Evolutionary conservation across 768 basidiomycete genomes (phyloP).

Genomic region (Lentinus tigrinus): DNA sequence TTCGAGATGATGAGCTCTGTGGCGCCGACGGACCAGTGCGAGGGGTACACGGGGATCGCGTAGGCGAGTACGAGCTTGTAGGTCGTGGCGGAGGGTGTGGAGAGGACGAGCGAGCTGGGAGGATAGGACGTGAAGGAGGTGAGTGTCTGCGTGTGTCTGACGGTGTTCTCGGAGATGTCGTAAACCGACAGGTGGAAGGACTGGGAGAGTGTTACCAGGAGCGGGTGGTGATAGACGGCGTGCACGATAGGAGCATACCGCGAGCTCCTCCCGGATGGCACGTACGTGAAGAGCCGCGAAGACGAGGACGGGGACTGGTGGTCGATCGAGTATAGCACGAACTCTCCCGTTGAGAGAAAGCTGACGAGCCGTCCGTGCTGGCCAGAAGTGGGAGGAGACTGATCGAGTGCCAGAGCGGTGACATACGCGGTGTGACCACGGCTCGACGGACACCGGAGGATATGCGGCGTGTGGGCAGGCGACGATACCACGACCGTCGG

Average conservation of each 20-base stretch:
- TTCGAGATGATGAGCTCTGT: constrained; percentile 71
- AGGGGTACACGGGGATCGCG: constrained; percentile 74
- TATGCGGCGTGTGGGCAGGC: constrained; percentile 34
- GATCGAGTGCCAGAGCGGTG: constrained; percentile 71
- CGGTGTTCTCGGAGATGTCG: constrained; percentile 54
- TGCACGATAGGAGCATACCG: constrained; percentile 52
- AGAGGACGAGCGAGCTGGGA: constrained; percentile 78
- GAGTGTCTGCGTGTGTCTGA: constrained; percentile 63
- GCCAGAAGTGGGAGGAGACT: constrained; percentile 53
- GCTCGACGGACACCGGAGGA: constrained; percentile 44
- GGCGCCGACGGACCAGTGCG: constrained; percentile 76
- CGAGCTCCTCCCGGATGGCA: constrained; percentile 38
- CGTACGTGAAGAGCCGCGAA: constrained; percentile 44
- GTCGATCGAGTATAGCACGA: constrained; percentile 56
- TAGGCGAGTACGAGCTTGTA: constrained; percentile 79
- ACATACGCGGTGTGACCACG: constrained; percentile 39
- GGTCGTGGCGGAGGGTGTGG: constrained; percentile 50
- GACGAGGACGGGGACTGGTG: constrained; percentile 42
- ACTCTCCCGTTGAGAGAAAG: constrained; percentile 71
- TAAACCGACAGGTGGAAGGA: constrained; percentile 72
- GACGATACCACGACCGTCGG: constrained; percentile 41
- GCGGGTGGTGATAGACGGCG: constrained; percentile 75
- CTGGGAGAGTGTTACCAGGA: constrained; percentile 70
- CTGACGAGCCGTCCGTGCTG: constrained; percentile 46
- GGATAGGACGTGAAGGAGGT: constrained; percentile 78